Evolutionary conservation across 177 flowering plant species (phyloP), one percentile per base, ranked within the genome.

Genomic region (Vitis hybrid): DNA sequence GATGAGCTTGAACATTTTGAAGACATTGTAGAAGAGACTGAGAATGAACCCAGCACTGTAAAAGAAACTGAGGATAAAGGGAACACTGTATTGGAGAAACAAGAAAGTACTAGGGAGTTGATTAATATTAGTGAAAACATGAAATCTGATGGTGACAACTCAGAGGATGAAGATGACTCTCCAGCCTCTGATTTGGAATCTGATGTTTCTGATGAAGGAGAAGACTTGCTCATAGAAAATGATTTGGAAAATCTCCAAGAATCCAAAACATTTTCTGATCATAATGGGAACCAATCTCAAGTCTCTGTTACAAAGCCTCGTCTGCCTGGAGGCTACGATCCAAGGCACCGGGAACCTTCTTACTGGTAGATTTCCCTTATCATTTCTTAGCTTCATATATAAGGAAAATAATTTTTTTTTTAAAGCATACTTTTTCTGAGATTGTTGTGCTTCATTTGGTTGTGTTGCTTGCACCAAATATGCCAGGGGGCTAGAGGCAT

Each of bases 1-100:
- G 97, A 92, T 12, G 98, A 93, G 62, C 62, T 87, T 57, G 99
- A 96, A 78, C 98, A 96, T 79, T 96, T 96, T 74, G 88, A 92
- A 76, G 98, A 96, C 79, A 75, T 89, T 19, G 63, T 74, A 64
- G 97, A 92, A 73, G 90, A 87, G 34, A 71, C 82, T 26, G 89
- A 83, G 15, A 72, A 70, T 72, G 73, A 75, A 59, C 64, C 72
- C 18, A 54, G 12, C 50, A 49, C 68, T 34, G 45, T 34, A 34
- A 34, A 92, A 73, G 90, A 87, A 45, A 71, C 82, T 26, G 89
- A 83, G 17, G 72, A 70, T 73, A 72, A 75, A 59, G 62, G 72
- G 18, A 54, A 10, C 50, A 49, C 70, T 56, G 68, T 63, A 10
- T n/a, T 76, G 14, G 72, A 75, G 62, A 68, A 67, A 73, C 65